Evolutionary conservation across 768 basidiomycete genomes (phyloP), one percentile per base, ranked within the genome.

Genomic region (Amanita phalloides): DNA sequence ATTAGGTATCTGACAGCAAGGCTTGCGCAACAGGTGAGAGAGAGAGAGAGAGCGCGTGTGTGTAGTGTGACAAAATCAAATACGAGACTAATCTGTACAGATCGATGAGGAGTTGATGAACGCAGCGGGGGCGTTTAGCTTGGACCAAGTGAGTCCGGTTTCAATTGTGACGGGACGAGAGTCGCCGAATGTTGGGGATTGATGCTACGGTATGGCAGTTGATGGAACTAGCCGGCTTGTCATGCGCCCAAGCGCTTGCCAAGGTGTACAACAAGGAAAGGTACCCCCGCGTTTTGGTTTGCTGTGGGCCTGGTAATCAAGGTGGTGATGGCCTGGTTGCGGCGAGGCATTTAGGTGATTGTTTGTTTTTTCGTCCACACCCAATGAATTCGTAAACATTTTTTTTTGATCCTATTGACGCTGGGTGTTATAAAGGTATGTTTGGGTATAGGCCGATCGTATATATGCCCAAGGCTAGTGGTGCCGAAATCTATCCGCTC

Each of bases 291-390:
- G 90, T 98, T 5, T 71, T 98, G n/a, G 89, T 98, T 9, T 92
- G 90, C 60, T 97, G 94, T 63, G 96, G 96, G 14, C 94, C 96
- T 6, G 96, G 96, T 38, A 98, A 98, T 61, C 95, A 98, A 72
- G 87, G 92, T 1, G 96, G 96, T 10, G 96, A 99, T 67, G 96
- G 96, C 3, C 72, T 99, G 0, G 95, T 97, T 23, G 96, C 96
- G 26, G 96, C 96, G 39, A 76, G 95, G 41, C 96, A 99, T 68
- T 77, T 99, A 6, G 82, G 47, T 48, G n/a, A n/a, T n/a, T n/a
- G n/a, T n/a, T n/a, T n/a, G n/a, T n/a, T n/a, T n/a, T n/a, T n/a
- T n/a, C n/a, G n/a, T n/a, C n/a, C n/a, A n/a, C n/a, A n/a, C n/a
- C n/a, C n/a, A n/a, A n/a, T n/a, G n/a, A n/a, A n/a, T n/a, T n/a